Conservation (phyloP, 192 early-diverging fungal genomes). For the Podila minutissima region DNA sequence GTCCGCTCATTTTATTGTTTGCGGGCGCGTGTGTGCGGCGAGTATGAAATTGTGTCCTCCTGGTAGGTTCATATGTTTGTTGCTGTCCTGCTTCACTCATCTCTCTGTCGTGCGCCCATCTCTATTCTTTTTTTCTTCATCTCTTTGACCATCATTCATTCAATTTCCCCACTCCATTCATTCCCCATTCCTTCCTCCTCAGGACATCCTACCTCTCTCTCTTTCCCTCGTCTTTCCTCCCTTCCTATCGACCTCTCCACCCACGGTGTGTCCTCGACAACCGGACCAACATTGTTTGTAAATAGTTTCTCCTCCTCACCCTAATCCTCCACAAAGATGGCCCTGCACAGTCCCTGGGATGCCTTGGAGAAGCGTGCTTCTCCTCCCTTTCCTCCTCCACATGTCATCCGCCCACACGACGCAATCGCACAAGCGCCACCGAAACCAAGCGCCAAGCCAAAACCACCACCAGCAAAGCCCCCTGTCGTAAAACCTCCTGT, state of each 20-base stretch:
- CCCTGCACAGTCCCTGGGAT: too few relatives aligned
- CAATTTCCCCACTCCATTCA: background rate
- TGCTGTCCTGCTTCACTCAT: background rate
- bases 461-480: background rate
- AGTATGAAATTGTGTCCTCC: too few relatives aligned
- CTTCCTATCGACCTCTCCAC: background rate
- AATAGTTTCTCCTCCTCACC: background rate
- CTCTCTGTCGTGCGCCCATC: background rate
- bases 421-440: background rate
- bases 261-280: background rate
- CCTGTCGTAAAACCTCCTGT: too few relatives aligned
- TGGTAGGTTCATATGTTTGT: background rate
- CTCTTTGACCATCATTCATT: constrained; percentile 1
- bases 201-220: background rate
- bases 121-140: background rate
- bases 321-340: background rate
- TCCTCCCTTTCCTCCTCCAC: background rate
- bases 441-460: background rate
- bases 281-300: background rate
- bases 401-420: background rate
- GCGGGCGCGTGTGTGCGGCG: too few relatives aligned
- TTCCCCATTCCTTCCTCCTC: background rate
- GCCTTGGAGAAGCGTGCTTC: background rate
- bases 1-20: too few relatives aligned
- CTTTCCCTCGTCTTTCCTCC: background rate